Evolutionary conservation across 2,329 filamentous ascomycete genomes (phyloP), one percentile per base, ranked within the genome.

Genomic region (Aspergillus fumigatus): DNA sequence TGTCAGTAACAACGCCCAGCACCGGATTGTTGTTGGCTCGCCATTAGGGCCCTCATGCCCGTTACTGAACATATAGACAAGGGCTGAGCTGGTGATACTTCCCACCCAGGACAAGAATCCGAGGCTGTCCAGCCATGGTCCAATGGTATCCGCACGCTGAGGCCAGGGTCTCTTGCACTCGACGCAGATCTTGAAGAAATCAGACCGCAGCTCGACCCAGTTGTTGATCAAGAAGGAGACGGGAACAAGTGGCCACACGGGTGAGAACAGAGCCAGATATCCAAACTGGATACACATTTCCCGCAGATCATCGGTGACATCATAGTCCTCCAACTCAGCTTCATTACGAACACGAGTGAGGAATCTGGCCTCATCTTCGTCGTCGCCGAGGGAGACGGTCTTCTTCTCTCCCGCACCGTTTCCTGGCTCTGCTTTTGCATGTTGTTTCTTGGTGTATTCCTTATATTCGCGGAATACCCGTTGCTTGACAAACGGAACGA

Each of bases 211-310:
- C 72, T 99, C 94, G 55, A 99, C 78, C 92, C 93, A 97, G 76
- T 99, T 95, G 76, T 97, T 99, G 76, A 95, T 80, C 25, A 97
- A 79, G 78, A 97, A 99, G 1, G 89, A 94, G 55, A 91, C 82
- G 1, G 89, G 88, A 0, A 93, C 92, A 23, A 97, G 79, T 0
- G 94, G 94, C 94, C 94, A 99, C 54, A 96, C 85, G 3, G 94
- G 90, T 0, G 90, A 95, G 76, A 97, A 99, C 17, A 99, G 83
- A 0, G 90, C 88, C 1, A 99, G 80, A 72, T 97, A 97, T 41
- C 92, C 91, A 79, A 84, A 92, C 65, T 95, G 90, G 63, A 96
- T 86, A 25, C 92, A 85, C 92, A 97, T 97, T 75, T 99, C 94
- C 43, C 94, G 85, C 61, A 97, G 88, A 70, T 99, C 94, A 23